A percentile compares a stretch with the other conserved stretches of the same genome.
Evolutionary conservation across 73 alveolate genomes (phyloP).

Genomic region (Uronychia binucleata): DNA sequence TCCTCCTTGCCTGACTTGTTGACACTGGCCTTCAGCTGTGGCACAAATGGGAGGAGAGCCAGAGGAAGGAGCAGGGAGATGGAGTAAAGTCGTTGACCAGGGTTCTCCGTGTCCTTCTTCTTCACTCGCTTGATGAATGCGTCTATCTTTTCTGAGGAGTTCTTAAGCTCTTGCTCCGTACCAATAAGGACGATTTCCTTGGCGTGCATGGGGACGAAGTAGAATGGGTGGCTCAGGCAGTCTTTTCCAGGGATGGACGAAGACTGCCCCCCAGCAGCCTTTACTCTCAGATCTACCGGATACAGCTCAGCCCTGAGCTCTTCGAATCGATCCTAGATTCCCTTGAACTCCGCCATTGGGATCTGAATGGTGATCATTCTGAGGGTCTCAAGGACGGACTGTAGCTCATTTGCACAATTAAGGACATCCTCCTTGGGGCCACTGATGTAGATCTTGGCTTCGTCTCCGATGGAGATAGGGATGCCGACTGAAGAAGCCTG

Average conservation of each 20-base stretch:
- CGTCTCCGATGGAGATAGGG: constrained; percentile 16
- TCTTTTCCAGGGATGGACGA: constrained; percentile 5
- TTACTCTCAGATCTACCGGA: constrained; percentile 53
- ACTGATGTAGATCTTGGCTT: neutral
- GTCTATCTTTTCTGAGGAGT: constrained; percentile 27
- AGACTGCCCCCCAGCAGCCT: constrained; percentile 31
- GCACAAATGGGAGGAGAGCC: constrained; percentile 39
- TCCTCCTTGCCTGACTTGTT: neutral
- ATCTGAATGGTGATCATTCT: constrained; percentile 33
- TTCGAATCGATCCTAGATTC: constrained; percentile 28
- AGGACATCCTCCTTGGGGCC: constrained; percentile 17
- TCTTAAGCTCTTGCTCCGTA: constrained; percentile 17
- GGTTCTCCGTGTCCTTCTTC: neutral
- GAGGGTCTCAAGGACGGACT: constrained; percentile 13
- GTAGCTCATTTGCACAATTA: constrained; percentile 10
- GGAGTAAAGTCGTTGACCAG: neutral
- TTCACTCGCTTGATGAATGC: constrained; percentile 20
- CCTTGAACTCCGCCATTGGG: constrained; percentile 41
- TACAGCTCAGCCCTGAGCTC: constrained; percentile 35
- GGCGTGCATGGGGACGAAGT: constrained; percentile 44
- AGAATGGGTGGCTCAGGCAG: constrained; percentile 53
- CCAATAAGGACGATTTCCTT: constrained; percentile 60
- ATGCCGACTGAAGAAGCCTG: neutral
- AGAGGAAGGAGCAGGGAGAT: neutral
- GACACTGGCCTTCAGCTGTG: constrained; percentile 9